Evolutionary conservation across 2,329 filamentous ascomycete genomes (phyloP), one percentile per base, ranked within the genome.

Genomic region (Alternaria arborescens): DNA sequence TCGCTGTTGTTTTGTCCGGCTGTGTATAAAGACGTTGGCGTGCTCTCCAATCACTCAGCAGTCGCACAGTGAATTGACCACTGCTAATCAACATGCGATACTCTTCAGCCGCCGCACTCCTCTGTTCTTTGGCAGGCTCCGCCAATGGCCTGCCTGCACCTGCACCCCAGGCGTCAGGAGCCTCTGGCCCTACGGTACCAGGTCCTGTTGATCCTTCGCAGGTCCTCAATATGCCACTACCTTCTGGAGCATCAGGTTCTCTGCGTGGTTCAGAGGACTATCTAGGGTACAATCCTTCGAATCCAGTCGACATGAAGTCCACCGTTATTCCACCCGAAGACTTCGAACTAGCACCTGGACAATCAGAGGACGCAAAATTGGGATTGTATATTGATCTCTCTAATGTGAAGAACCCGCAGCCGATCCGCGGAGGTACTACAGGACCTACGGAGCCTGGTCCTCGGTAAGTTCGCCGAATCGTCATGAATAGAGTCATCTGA

Each of bases 311-410:
- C 10, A 76, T 60, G 1, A 59, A 77, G 22, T 71, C 77, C 4
- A 78, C 71, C 8, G 70, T 71, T 8, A 70, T 80, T 24, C 71
- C 77, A 14, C 61, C 74, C 11, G 65, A 68, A n/a, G 71, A 80
- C 10, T 80, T 77, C 53, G 68, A 78, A 52, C 65, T 80, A 10
- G 77, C 72, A 28, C 68, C 71, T 5, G 77, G 73, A n/a, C 79
- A 81, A 52, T 68, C 71, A 4, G 74, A 73, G 53, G 73, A 80
- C 50, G 57, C 71, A 24, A 71, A 80, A 22, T 69, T 79, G 7
- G 79, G 79, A 5, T 62, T 82, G 2, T 79, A 77, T 57, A 73
- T 81, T 22, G 77, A 80, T 52, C 67, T 81, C 2, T 70, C 71
- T 0, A 32, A 32, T 12, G 30, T 32, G 10, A 32, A 32, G 30